A percentile compares a stretch with the other conserved stretches of the same genome.
These are phyloP conservation scores for Entoloma clypeatum DNA, from an alignment of 1,284 basidiomycete species.

Conservation along the genomic window DNA sequence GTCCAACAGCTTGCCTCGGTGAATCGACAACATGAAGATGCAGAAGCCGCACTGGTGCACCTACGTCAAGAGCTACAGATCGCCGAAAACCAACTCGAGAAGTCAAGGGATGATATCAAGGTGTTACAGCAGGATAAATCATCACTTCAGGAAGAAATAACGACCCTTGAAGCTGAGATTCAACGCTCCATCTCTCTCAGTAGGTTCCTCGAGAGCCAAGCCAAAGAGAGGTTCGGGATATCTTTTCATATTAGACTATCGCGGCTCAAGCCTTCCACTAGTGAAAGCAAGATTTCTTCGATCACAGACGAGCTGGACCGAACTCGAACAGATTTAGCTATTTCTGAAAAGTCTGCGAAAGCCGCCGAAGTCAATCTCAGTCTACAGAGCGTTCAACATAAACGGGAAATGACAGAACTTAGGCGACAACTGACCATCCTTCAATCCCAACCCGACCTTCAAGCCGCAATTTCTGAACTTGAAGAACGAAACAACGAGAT, in stretches of 20 bases:
- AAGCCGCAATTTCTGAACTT: slow-evolving; percentile 52
- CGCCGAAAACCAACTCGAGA: slow-evolving; percentile 11
- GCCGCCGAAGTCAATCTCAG: slow-evolving; percentile 61
- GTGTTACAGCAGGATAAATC: slow-evolving; percentile 46
- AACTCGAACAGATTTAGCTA: slow-evolving; percentile 40
- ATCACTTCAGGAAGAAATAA: slow-evolving; percentile 49
- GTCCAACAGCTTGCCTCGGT: slow-evolving; percentile 19
- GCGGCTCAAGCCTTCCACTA: slow-evolving; percentile 25
- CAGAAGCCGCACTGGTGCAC: slow-evolving; percentile 24
- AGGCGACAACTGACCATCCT: slow-evolving; percentile 52
- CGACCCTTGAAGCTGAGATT: slow-evolving; percentile 56
- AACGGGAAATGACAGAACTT: slow-evolving; percentile 54
- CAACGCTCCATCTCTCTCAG: slow-evolving; percentile 57
- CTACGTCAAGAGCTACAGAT: slow-evolving; percentile 14
- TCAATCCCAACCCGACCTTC: slow-evolving; percentile 51
- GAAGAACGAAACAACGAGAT: slow-evolving; percentile 68
- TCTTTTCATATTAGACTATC: slow-evolving; percentile 7
- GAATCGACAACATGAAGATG: slow-evolving; percentile 22
- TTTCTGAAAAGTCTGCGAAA: slow-evolving; percentile 55
- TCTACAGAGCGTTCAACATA: slow-evolving; percentile 59
- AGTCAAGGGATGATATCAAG: slow-evolving; percentile 19
- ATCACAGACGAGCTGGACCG: slow-evolving; percentile 48
- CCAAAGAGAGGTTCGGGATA: slow-evolving; percentile 49
- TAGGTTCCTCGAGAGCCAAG: slow-evolving; percentile 58
- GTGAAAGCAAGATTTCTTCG: slow-evolving; percentile 42